A percentile compares a stretch with the other conserved stretches of the same genome.
Evolutionary conservation across 176 grass and related monocot genomes (phyloP).

Genomic region (Cenchrus purpureus): DNA sequence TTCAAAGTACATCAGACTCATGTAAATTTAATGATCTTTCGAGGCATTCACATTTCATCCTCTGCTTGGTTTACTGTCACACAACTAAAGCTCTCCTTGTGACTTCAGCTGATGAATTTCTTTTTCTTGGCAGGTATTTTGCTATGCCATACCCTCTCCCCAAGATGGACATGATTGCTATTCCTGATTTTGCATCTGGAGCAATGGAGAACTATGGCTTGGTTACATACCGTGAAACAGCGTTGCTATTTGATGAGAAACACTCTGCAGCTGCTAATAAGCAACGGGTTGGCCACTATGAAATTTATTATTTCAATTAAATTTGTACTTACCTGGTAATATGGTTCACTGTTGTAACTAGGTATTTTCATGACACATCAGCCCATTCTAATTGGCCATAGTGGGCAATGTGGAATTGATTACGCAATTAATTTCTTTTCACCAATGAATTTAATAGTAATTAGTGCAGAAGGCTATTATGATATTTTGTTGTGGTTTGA

Average conservation of each 20-base stretch:
- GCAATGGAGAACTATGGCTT: conserved; percentile 99
- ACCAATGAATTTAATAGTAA: background rate
- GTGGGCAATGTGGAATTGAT: conserved; percentile 20
- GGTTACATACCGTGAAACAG: conserved; percentile 90
- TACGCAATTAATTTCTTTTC: background rate
- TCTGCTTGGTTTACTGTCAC: background rate
- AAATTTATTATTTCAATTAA: conserved; percentile 21
- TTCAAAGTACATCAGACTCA: background rate
- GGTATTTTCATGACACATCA: background rate
- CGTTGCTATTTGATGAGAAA: conserved; percentile 77
- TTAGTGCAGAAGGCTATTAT: background rate
- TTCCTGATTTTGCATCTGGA: conserved; percentile 82
- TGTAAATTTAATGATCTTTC: conserved; percentile 35
- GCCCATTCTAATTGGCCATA: background rate
- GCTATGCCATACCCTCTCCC: conserved; percentile 83
- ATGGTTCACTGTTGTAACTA: conserved; percentile 27
- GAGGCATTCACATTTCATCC: background rate
- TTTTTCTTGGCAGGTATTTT: conserved; percentile 73
- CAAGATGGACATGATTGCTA: conserved; percentile 97
- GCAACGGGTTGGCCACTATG: conserved; percentile 62
- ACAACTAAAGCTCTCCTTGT: conserved; percentile 13
- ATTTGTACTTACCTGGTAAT: conserved; percentile 24
- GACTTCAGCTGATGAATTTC: conserved; percentile 24
- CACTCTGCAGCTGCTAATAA: conserved; percentile 91
- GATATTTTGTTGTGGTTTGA: conserved; percentile 22